A percentile compares a stretch with the other conserved stretches of the same genome.
These are phyloP conservation scores for Mycena citricolor DNA, from an alignment of 1,284 basidiomycete species.

Conservation along the genomic window DNA sequence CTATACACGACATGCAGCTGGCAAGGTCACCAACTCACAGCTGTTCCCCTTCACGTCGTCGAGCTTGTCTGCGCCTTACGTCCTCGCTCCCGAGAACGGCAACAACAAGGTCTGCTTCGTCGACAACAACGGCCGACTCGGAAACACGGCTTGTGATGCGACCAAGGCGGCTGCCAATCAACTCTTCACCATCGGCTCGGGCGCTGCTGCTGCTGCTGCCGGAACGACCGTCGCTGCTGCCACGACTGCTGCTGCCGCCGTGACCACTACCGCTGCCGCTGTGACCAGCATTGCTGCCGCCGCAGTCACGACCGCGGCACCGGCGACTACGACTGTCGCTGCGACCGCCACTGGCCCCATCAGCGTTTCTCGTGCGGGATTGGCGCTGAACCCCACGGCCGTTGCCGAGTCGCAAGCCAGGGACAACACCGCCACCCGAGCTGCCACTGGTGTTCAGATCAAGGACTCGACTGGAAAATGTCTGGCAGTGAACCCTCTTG, in stretches of 20 bases:
- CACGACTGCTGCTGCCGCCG: background rate
- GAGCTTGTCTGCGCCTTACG: constrained; percentile 12
- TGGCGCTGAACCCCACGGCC: too few relatives aligned
- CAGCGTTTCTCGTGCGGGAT: constrained; percentile 18
- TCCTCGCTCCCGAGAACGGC: constrained; percentile 19
- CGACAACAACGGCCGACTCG: constrained; percentile 18
- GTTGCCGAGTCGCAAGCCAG: too few relatives aligned
- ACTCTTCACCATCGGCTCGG: constrained; percentile 18
- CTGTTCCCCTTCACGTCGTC: constrained; percentile 26
- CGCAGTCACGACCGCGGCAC: too few relatives aligned
- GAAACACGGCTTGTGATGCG: constrained; percentile 17
- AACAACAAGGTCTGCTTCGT: constrained; percentile 19
- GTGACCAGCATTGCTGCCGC: background rate
- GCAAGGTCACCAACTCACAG: constrained; percentile 21
- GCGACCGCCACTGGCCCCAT: too few relatives aligned
- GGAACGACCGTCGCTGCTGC: background rate
- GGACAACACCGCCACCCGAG: too few relatives aligned
- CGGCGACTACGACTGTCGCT: too few relatives aligned
- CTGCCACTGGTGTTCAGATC: too few relatives aligned
- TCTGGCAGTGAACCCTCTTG: too few relatives aligned
- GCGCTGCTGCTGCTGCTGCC: background rate
- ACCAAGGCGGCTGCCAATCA: constrained; percentile 10
- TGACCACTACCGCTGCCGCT: background rate
- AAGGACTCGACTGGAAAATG: too few relatives aligned
- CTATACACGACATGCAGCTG: constrained; percentile 5